Conservation (phyloP, 2,329 filamentous ascomycete genomes). For the Intubia oerlemansii region DNA sequence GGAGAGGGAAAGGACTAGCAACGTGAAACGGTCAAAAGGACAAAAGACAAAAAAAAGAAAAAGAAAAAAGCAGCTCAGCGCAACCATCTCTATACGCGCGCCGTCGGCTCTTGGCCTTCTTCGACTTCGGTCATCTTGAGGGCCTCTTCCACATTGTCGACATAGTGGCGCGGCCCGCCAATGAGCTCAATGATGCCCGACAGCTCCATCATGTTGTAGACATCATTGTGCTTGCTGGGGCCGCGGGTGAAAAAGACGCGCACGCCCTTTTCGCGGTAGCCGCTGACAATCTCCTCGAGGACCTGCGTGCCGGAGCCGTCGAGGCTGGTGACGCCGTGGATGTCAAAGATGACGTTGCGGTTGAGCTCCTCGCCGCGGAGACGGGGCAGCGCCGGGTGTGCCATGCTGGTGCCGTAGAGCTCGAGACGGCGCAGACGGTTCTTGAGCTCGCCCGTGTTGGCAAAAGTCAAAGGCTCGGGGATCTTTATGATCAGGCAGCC, state of each 20-base stretch:
- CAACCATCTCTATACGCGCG: too few species aligned
- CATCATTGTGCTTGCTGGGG: slow-evolving; percentile 25
- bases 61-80: background rate
- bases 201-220: slow-evolving; percentile 51
- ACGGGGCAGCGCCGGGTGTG: slow-evolving; percentile 72
- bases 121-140: slow-evolving; percentile 60
- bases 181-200: slow-evolving; percentile 73
- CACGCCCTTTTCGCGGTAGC: slow-evolving; percentile 58
- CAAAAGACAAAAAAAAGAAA: background rate
- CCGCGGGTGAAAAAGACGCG: slow-evolving; percentile 51
- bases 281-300: slow-evolving; percentile 66
- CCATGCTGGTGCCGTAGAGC: slow-evolving; percentile 66
- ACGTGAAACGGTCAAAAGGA: too few species aligned
- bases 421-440: slow-evolving; percentile 65
- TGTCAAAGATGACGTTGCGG: slow-evolving; percentile 85
- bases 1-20: too few species aligned
- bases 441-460: slow-evolving; percentile 86
- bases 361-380: slow-evolving; percentile 63
- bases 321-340: slow-evolving; percentile 88
- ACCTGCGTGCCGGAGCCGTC: slow-evolving; percentile 90
- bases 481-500: slow-evolving; percentile 94
- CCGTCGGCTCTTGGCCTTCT: too few species aligned
- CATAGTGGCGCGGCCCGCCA: slow-evolving; percentile 60
- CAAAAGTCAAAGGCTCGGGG: slow-evolving; percentile 87
- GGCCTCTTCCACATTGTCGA: slow-evolving; percentile 66